These are phyloP conservation scores for Inonotus hispidus DNA, from an alignment of 1,284 basidiomycete species.

Conservation along the genomic window DNA sequence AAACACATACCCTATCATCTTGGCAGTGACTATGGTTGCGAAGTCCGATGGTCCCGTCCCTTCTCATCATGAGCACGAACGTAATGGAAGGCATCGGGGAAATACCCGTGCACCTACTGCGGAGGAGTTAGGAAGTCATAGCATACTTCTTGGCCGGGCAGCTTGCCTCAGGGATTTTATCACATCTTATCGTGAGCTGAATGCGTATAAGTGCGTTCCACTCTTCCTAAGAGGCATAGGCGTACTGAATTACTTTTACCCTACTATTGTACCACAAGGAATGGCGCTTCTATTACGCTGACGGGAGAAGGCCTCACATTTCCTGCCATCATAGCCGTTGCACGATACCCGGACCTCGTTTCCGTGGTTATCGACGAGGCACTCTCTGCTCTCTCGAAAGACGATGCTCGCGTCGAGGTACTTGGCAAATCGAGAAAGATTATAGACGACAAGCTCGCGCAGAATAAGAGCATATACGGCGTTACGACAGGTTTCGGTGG, in stretches of 20 bases:
- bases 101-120: background rate
- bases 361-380: constrained; percentile 44
- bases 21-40: background rate
- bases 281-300: constrained; percentile 55
- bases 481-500: constrained; percentile 82
- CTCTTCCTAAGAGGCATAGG: background rate
- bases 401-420: constrained; percentile 35
- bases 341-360: constrained; percentile 55
- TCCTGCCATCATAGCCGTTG: constrained; percentile 65
- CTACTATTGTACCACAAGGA: constrained; percentile 33
- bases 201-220: constrained; percentile 46
- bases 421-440: constrained; percentile 55
- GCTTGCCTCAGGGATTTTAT: constrained; percentile 40
- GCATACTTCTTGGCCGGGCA: constrained; percentile 7
- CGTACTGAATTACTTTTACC: background rate
- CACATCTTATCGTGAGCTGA: constrained; percentile 44
- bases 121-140: background rate
- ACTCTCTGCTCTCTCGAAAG: constrained; percentile 12
- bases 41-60: constrained; percentile 2
- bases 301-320: constrained; percentile 70
- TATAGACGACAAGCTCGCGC: constrained; percentile 61
- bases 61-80: background rate
- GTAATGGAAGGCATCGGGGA: background rate
- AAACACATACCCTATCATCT: no score
- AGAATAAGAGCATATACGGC: constrained; percentile 71